phyloP scores from a whole-genome alignment of 495 filamentous ascomycete species.

The Lophium mytilinum region DNA sequence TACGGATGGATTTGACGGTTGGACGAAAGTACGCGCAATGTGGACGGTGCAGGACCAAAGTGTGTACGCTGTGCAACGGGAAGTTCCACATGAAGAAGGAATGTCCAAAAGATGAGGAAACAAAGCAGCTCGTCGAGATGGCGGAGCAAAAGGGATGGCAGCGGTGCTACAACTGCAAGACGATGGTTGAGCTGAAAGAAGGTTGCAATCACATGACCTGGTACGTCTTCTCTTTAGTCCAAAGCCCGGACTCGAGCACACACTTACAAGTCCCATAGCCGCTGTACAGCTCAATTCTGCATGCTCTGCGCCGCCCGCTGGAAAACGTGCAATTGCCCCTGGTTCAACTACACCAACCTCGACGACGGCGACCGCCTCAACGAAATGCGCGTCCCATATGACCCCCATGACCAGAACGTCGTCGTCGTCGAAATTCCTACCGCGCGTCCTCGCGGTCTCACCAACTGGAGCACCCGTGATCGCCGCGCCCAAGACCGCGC shows the following conservation, averaged over 20 bases:
- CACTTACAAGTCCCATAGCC: constrained; percentile 36
- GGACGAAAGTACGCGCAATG: constrained; percentile 54
- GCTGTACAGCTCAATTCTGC: constrained; percentile 74
- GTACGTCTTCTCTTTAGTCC: constrained; percentile 36
- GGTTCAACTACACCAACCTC: constrained; percentile 60
- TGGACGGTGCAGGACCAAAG: constrained; percentile 58
- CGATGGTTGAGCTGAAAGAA: constrained; percentile 69
- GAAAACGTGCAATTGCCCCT: constrained; percentile 76
- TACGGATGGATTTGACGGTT: constrained; percentile 42
- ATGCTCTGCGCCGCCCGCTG: constrained; percentile 70
- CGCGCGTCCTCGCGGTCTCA: background rate
- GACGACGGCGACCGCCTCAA: constrained; percentile 48
- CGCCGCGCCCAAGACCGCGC: constrained; percentile 45
- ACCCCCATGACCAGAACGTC: constrained; percentile 13
- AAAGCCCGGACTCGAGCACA: background rate
- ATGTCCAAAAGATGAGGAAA: constrained; percentile 66
- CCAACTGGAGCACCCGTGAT: constrained; percentile 20
- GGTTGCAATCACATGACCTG: constrained; percentile 84
- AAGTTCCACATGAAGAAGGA: constrained; percentile 59
- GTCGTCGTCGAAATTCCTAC: constrained; percentile 18
- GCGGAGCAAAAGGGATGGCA: constrained; percentile 69
- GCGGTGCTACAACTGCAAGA: constrained; percentile 64
- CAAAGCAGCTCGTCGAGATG: constrained; percentile 54
- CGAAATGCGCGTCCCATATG: constrained; percentile 47
- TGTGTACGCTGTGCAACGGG: constrained; percentile 65